Evolutionary conservation across 1,139 yeast genomes (phyloP).

Genomic region (Debaryomyces coudertii): DNA sequence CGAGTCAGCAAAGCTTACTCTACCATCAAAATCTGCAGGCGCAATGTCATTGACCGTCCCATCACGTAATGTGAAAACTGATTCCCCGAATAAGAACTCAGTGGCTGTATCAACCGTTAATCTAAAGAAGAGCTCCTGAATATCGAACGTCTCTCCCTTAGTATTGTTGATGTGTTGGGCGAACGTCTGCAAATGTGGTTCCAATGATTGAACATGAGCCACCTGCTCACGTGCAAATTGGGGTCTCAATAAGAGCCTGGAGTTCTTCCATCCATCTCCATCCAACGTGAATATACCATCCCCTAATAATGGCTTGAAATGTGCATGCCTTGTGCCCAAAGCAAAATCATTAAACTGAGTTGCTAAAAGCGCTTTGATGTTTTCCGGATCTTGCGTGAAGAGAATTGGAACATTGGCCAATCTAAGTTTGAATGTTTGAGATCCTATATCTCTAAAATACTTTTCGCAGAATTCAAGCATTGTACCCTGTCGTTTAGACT

Average conservation of each 20-base stretch:
- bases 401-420: constrained; percentile 30
- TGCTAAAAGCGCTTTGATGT: constrained; percentile 42
- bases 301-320: constrained; percentile 50
- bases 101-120: constrained; percentile 55
- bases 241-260: constrained; percentile 57
- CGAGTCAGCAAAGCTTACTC: constrained; percentile 24
- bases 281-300: constrained; percentile 62
- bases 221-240: constrained; percentile 58
- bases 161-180: constrained; percentile 30
- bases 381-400: constrained; percentile 33
- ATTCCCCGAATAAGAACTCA: constrained; percentile 54
- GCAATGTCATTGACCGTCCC: constrained; percentile 18
- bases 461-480: constrained; percentile 26
- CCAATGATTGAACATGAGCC: constrained; percentile 46
- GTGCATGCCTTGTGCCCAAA: constrained; percentile 49
- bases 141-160: constrained; percentile 30
- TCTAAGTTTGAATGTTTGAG: constrained; percentile 35
- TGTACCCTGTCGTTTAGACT: constrained; percentile 26
- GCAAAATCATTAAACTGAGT: constrained; percentile 54
- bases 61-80: constrained; percentile 35
- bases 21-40: constrained; percentile 24
- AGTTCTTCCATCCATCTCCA: constrained; percentile 59
- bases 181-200: constrained; percentile 47
- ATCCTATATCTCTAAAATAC: constrained; percentile 16
- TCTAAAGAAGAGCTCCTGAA: constrained; percentile 42